These are phyloP conservation scores for Astragalus glycyphyllos DNA, from an alignment of 306 rosid genomes.

Conservation along the genomic window DNA sequence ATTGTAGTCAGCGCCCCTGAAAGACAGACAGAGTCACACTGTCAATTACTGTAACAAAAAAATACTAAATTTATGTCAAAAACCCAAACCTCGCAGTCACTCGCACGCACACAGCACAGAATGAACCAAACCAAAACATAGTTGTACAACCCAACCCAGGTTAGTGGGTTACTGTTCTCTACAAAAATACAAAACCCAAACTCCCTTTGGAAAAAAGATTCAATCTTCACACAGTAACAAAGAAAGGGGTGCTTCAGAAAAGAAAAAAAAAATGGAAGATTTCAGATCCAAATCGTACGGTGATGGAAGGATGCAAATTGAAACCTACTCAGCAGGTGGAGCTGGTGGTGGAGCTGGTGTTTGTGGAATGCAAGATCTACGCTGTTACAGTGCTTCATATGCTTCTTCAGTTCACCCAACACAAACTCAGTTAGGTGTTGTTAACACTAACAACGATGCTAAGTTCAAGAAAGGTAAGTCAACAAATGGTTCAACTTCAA, in stretches of 20 bases:
- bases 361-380: conserved; percentile 73
- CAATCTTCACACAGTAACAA: background rate
- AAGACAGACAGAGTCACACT: background rate
- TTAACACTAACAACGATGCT: conserved; percentile 35
- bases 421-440: conserved; percentile 42
- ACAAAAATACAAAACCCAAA: conserved; percentile 4
- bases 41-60: background rate
- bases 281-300: conserved; percentile 82
- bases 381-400: conserved; percentile 86
- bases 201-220: conserved; percentile 5
- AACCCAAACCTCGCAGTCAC: background rate
- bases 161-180: conserved; percentile 25
- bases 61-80: background rate
- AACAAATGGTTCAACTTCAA: conserved; percentile 62
- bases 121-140: conserved; percentile 6
- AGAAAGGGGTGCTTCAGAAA: background rate
- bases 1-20: conserved; percentile 46
- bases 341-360: conserved; percentile 15
- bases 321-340: conserved; percentile 46
- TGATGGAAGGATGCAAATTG: conserved; percentile 73
- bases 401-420: conserved; percentile 70
- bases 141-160: too few species aligned
- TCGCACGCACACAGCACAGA: too few species aligned
- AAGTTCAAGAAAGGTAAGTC: conserved; percentile 89
- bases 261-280: conserved; percentile 47